These are phyloP conservation scores for Fusarium compactum DNA, from an alignment of 2,329 filamentous ascomycete genomes.

Conservation along the genomic window DNA sequence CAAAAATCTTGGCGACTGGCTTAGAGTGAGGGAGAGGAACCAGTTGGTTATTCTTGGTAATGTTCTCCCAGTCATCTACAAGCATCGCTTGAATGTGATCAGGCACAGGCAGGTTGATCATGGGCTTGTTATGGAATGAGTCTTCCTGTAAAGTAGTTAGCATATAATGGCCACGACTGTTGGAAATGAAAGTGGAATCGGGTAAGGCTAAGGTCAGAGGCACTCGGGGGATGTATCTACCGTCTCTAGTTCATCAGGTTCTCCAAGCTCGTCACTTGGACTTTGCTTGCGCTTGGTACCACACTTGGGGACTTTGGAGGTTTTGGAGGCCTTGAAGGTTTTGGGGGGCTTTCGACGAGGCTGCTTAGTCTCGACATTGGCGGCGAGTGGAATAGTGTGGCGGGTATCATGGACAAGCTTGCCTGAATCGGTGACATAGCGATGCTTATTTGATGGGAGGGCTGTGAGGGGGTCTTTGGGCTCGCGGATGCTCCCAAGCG, in stretches of 20 bases:
- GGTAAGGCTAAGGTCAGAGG: neutral
- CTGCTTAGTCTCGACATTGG: constrained; percentile 15
- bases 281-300: constrained; percentile 25
- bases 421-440: constrained; percentile 29
- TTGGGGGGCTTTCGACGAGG: constrained; percentile 18
- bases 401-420: constrained; percentile 15
- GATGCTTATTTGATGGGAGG: constrained; percentile 17
- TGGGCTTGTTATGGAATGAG: constrained; percentile 82
- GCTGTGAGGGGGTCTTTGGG: constrained; percentile 25
- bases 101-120: constrained; percentile 86
- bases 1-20: constrained; percentile 81
- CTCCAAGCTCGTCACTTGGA: constrained; percentile 2
- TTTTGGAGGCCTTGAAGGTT: constrained; percentile 4
- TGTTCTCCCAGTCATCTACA: constrained; percentile 98
- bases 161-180: neutral
- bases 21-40: constrained; percentile 84
- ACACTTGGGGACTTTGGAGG: constrained; percentile 9
- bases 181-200: neutral
- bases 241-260: constrained; percentile 20
- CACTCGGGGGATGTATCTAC: constrained; percentile 26
- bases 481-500: constrained; percentile 19
- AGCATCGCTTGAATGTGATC: constrained; percentile 92
- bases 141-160: constrained; percentile 76
- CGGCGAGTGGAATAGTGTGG: constrained; percentile 22
- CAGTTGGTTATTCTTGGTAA: constrained; percentile 93